Evolutionary conservation across 169 alveolate genomes (phyloP).

Genomic region (Cryptosporidium ubiquitum): DNA sequence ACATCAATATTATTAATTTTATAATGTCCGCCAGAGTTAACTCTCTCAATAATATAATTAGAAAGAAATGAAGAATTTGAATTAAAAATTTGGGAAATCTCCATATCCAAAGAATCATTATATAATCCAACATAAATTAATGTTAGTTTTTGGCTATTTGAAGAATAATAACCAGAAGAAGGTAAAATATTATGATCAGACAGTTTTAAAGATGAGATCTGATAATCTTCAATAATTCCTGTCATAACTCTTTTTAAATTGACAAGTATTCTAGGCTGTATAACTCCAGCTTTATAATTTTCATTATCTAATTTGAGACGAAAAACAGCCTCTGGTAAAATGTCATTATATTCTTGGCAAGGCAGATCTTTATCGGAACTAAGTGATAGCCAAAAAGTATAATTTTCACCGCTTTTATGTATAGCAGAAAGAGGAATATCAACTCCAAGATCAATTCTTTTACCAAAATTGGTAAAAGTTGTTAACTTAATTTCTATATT

Average conservation of each 20-base stretch:
- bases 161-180: constrained; percentile 2
- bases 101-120: constrained; percentile 53
- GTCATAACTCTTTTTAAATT: constrained; percentile 30
- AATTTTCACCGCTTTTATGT: constrained; percentile 20
- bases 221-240: constrained; percentile 58
- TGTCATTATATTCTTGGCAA: constrained; percentile 56
- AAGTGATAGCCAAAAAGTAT: constrained; percentile 38
- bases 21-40: constrained; percentile 28
- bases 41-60: constrained; percentile 31
- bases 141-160: background rate
- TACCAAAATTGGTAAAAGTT: constrained; percentile 39
- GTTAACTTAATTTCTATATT: constrained; percentile 53
- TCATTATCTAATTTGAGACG: constrained; percentile 66
- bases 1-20: constrained; percentile 59
- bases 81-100: constrained; percentile 37
- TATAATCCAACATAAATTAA: constrained; percentile 68
- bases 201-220: background rate
- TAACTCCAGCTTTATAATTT: constrained; percentile 21
- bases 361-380: constrained; percentile 21
- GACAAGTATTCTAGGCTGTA: constrained; percentile 40
- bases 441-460: constrained; percentile 37
- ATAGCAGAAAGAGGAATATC: constrained; percentile 65
- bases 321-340: constrained; percentile 67
- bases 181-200: constrained; percentile 5
- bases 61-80: constrained; percentile 21